These are phyloP conservation scores for Agaricus subrufescens DNA, from an alignment of 768 basidiomycete species.

Conservation along the genomic window DNA sequence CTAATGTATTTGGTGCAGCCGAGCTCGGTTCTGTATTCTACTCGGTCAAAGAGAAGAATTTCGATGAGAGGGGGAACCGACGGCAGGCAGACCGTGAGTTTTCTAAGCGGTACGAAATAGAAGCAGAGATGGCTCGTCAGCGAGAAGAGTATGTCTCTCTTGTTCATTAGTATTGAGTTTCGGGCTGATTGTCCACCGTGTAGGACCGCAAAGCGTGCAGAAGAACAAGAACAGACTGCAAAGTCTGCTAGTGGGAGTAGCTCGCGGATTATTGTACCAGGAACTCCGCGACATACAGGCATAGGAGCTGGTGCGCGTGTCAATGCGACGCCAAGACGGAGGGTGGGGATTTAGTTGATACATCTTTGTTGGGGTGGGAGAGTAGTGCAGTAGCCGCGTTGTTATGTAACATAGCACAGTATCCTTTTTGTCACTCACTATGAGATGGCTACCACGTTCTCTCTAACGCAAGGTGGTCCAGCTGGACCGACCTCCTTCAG, in stretches of 20 bases:
- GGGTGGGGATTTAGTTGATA: constrained; percentile 54
- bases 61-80: constrained; percentile 80
- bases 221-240: constrained; percentile 55
- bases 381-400: not conserved
- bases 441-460: constrained; percentile 2
- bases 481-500: constrained; percentile 18
- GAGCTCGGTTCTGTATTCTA: constrained; percentile 96
- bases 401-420: constrained; percentile 7
- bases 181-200: not conserved
- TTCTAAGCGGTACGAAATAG: constrained; percentile 85
- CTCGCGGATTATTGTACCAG: constrained; percentile 71
- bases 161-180: constrained; percentile 9
- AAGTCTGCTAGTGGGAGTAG: constrained; percentile 49
- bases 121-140: constrained; percentile 85
- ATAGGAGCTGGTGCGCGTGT: constrained; percentile 60
- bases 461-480: constrained; percentile 6
- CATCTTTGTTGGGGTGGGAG: constrained; percentile 5
- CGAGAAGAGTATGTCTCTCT: constrained; percentile 60
- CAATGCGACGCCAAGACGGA: constrained; percentile 71
- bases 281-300: constrained; percentile 72
- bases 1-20: constrained; percentile 39
- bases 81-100: constrained; percentile 85
- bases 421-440: not conserved
- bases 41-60: constrained; percentile 97
- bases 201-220: constrained; percentile 43